phyloP scores from a whole-genome alignment of 2,329 filamentous ascomycete species.

The Botrytis fabae region DNA sequence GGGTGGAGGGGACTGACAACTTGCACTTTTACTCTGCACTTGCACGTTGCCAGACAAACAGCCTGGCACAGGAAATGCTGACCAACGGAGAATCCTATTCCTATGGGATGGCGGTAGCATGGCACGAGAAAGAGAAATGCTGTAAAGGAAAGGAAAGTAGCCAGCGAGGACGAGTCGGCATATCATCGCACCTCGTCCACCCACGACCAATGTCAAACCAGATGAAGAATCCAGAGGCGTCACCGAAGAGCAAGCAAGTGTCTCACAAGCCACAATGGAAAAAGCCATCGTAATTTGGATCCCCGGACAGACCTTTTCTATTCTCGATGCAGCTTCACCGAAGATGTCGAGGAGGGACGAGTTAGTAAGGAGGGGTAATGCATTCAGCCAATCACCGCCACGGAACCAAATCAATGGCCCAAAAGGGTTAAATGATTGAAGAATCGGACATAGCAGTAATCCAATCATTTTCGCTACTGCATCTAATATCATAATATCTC shows the following conservation, averaged over 20 bases:
- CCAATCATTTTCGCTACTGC: not conserved
- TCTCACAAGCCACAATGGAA: not conserved
- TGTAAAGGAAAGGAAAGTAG: not conserved
- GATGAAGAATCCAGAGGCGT: conserved; percentile 8
- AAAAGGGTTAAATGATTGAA: not conserved
- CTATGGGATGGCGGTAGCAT: not conserved
- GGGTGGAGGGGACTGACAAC: not conserved
- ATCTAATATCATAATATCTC: not conserved
- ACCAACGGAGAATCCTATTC: not conserved
- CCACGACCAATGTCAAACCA: not conserved
- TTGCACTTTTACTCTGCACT: not conserved
- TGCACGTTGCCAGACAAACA: not conserved
- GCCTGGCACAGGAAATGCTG: not conserved
- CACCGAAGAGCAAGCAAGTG: not conserved
- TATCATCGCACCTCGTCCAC: not conserved
- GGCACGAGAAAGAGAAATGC: not conserved
- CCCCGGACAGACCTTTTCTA: not conserved
- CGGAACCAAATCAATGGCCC: not conserved
- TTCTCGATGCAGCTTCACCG: conserved; percentile 22
- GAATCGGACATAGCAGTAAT: not conserved
- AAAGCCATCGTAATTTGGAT: not conserved
- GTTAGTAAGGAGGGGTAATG: conserved; percentile 17
- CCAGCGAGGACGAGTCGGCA: not conserved
- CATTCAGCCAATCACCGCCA: not conserved
- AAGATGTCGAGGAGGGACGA: conserved; percentile 5